phyloP scores from a whole-genome alignment of 129 eudicot genomes.

The Daucus carota region DH1_v3.0 NC_030382.2:40715001-40715500 shows the following conservation, averaged over 20 bases:
- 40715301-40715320: conserved; percentile 96
- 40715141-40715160: not conserved
- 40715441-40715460: not conserved
- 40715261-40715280: conserved; percentile 81
- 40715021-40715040: not conserved
- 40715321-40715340: conserved; percentile 95
- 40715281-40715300: conserved; percentile 87
- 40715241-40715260: conserved; percentile 70
- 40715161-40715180: not conserved
- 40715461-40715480: not conserved
- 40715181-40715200: not conserved
- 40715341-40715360: conserved; percentile 99
- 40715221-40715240: conserved; percentile 76
- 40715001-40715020: too few relatives aligned
- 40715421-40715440: conserved; percentile 17
- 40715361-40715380: conserved; percentile 99
- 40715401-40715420: not conserved
- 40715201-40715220: conserved; percentile 31
- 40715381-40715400: conserved; percentile 55
- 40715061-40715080: not conserved
- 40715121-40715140: not conserved
- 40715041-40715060: not conserved
- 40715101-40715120: not conserved
- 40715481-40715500: not conserved
- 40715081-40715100: not conserved